phyloP scores from a whole-genome alignment of 306 rosid genomes.

The Vigna hirtella region DNA sequence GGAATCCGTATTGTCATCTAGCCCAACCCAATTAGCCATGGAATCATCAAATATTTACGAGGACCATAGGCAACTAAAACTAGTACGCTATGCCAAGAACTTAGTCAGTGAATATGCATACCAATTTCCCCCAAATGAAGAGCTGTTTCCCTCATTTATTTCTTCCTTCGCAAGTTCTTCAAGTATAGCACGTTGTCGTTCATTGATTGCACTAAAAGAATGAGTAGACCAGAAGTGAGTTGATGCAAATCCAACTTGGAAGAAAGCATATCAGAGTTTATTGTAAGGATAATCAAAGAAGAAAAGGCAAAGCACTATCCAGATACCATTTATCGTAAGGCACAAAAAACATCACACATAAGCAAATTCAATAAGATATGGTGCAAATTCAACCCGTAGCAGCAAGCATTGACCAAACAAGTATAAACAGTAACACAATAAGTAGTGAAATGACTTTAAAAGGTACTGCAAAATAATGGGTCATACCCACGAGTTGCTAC shows the following conservation, averaged over 20 bases:
- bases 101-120: slow-evolving; percentile 42
- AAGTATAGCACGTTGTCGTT: slow-evolving; percentile 82
- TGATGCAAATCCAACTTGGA: slow-evolving; percentile 42
- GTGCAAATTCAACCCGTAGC: not conserved
- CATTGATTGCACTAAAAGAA: slow-evolving; percentile 65
- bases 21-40: slow-evolving; percentile 35
- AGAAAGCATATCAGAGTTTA: not conserved
- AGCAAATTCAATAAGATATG: slow-evolving; percentile 23
- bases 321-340: slow-evolving; percentile 27
- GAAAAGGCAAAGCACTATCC: slow-evolving; percentile 28
- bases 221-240: slow-evolving; percentile 42
- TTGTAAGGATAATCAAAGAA: slow-evolving; percentile 21
- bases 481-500: too few species aligned
- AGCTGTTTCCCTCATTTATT: slow-evolving; percentile 59
- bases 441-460: not conserved
- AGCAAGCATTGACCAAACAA: not conserved
- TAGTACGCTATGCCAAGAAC: slow-evolving; percentile 19
- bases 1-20: slow-evolving; percentile 5
- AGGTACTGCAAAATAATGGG: not conserved
- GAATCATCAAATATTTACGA: slow-evolving; percentile 36
- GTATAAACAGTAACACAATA: not conserved
- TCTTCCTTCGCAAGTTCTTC: slow-evolving; percentile 93
- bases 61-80: slow-evolving; percentile 17
- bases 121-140: slow-evolving; percentile 70
- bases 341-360: slow-evolving; percentile 14